phyloP scores from a whole-genome alignment of 768 basidiomycete species.

The Naematelia encephala region DNA sequence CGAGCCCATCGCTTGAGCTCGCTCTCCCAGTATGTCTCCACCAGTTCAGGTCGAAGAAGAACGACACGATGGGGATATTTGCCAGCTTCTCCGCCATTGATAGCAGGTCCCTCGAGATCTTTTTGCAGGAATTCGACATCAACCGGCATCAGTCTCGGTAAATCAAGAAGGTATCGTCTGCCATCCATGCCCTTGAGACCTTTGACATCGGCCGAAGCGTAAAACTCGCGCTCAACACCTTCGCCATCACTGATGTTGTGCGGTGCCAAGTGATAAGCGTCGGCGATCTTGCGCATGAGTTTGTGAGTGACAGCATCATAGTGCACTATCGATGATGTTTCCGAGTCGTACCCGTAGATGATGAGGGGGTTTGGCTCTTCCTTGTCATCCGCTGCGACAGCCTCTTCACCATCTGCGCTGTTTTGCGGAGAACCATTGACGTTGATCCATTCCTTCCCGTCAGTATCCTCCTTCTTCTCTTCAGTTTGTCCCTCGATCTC shows the following conservation, averaged over 20 bases:
- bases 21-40: conserved; percentile 53
- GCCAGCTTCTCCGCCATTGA: conserved; percentile 3
- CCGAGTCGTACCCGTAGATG: conserved; percentile 54
- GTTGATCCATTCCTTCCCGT: conserved; percentile 48
- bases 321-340: conserved; percentile 49
- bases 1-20: conserved; percentile 52
- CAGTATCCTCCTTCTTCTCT: conserved; percentile 21
- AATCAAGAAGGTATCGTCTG: conserved; percentile 53
- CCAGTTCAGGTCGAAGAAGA: conserved; percentile 53
- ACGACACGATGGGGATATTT: conserved; percentile 53
- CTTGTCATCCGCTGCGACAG: conserved; percentile 12
- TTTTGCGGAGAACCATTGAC: conserved; percentile 31
- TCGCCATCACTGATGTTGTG: conserved; percentile 51
- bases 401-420: conserved; percentile 7
- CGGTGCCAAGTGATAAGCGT: conserved; percentile 49
- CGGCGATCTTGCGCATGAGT: conserved; percentile 51
- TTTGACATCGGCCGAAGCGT: conserved; percentile 53
- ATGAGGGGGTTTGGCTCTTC: conserved; percentile 47
- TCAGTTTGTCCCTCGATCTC: conserved; percentile 15
- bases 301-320: conserved; percentile 50
- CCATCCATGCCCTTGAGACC: conserved; percentile 54
- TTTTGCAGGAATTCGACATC: conserved; percentile 55
- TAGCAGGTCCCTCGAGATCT: conserved; percentile 37
- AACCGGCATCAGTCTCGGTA: conserved; percentile 52
- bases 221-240: conserved; percentile 49